A percentile compares a stretch with the other conserved stretches of the same genome.
Evolutionary conservation across 768 basidiomycete genomes (phyloP).

Genomic region (Xanthoconium stramineum): DNA sequence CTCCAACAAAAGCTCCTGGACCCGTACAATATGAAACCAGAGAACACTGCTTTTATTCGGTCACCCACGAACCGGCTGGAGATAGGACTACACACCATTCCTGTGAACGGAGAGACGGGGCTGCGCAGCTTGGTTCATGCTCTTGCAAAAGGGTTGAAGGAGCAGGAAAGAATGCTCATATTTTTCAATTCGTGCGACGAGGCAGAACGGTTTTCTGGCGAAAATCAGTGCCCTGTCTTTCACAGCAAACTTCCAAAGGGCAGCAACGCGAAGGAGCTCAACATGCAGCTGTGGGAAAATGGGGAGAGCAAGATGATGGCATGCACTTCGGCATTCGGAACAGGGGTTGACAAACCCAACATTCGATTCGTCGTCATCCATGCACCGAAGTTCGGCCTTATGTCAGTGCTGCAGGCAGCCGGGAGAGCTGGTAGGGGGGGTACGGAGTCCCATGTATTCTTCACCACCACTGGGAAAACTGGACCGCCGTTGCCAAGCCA

Average conservation of each 20-base stretch:
- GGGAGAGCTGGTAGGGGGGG: background rate
- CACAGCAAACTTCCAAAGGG: background rate
- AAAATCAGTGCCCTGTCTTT: background rate
- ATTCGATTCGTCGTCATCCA: background rate
- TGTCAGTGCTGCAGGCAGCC: background rate
- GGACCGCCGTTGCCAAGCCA: background rate
- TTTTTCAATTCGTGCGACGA: background rate
- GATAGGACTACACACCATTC: background rate
- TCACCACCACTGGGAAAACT: background rate
- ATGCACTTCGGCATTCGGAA: conserved; percentile 1
- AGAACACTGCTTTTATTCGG: background rate
- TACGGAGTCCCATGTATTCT: background rate
- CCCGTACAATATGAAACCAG: background rate
- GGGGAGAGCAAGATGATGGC: background rate
- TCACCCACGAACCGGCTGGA: background rate
- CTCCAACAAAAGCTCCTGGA: background rate
- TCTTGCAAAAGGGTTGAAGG: background rate
- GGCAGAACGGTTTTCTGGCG: background rate
- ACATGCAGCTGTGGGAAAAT: background rate
- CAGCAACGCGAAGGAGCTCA: background rate
- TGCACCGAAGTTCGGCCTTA: background rate
- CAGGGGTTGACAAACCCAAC: conserved; percentile 1
- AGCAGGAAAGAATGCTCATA: background rate
- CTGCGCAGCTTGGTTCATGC: background rate
- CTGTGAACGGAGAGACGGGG: background rate